A percentile compares a stretch with the other conserved stretches of the same genome.
These are phyloP conservation scores for Debaryomyces tyrocola DNA, from an alignment of 805 yeast genomes.

Conservation along the genomic window DNA sequence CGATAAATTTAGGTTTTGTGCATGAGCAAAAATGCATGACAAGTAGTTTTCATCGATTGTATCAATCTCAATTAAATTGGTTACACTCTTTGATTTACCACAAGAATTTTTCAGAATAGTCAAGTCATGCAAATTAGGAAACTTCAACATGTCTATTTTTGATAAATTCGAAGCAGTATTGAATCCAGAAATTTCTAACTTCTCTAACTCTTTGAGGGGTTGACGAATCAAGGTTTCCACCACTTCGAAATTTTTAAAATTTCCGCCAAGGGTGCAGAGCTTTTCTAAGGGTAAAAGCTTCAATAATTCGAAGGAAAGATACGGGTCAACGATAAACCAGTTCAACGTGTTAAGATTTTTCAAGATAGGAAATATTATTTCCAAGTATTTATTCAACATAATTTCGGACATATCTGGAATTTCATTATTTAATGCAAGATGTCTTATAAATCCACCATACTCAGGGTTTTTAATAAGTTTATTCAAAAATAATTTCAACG, in stretches of 20 bases:
- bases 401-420: conserved; percentile 27
- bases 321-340: conserved; percentile 18
- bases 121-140: conserved; percentile 3
- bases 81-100: conserved; percentile 5
- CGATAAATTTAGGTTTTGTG: conserved; percentile 2
- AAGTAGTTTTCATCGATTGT: conserved; percentile 5
- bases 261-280: conserved; percentile 13
- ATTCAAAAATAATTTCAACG: conserved; percentile 18
- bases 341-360: conserved; percentile 13
- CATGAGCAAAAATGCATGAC: not conserved
- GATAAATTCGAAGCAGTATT: conserved; percentile 1
- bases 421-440: conserved; percentile 9
- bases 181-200: conserved; percentile 14
- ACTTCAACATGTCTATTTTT: conserved; percentile 1
- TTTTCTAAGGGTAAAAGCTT: conserved; percentile 12
- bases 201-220: conserved; percentile 8
- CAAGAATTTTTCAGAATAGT: conserved; percentile 3
- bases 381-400: conserved; percentile 14
- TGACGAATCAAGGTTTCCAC: conserved; percentile 1
- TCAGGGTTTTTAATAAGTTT: conserved; percentile 10
- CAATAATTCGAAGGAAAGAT: conserved; percentile 13
- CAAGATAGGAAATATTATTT: conserved; percentile 15
- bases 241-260: conserved; percentile 15
- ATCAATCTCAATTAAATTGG: conserved; percentile 7
- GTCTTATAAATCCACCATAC: conserved; percentile 12